A percentile compares a stretch with the other conserved stretches of the same genome.
Evolutionary conservation across 2,329 filamentous ascomycete species (phyloP).

Genomic region (Fusarium oxysporum): DNA sequence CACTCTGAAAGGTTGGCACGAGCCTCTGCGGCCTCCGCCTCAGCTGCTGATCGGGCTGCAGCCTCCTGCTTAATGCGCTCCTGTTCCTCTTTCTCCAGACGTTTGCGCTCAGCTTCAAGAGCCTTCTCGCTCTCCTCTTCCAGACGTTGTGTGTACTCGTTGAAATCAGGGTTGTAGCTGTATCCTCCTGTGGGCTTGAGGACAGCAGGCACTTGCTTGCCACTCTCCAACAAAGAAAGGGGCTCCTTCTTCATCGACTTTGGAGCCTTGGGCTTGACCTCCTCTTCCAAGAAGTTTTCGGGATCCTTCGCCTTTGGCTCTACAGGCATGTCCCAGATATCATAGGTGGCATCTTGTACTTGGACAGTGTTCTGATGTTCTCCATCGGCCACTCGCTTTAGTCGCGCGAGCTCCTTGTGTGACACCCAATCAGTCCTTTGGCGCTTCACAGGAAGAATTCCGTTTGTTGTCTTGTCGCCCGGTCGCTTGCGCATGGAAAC

Average conservation of each 20-base stretch:
- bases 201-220: conserved; percentile 83
- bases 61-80: conserved; percentile 76
- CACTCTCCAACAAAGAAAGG: conserved; percentile 83
- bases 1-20: conserved; percentile 74
- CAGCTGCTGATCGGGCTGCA: conserved; percentile 75
- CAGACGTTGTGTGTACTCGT: conserved; percentile 84
- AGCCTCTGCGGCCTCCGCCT: conserved; percentile 79
- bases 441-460: conserved; percentile 79
- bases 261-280: conserved; percentile 76
- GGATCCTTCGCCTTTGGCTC: conserved; percentile 53
- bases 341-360: conserved; percentile 74
- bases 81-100: conserved; percentile 73
- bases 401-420: conserved; percentile 82
- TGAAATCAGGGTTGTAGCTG: conserved; percentile 92
- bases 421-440: conserved; percentile 83
- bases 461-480: conserved; percentile 76
- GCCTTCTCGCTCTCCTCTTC: conserved; percentile 81
- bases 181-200: conserved; percentile 82
- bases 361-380: conserved; percentile 67
- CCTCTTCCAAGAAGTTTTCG: conserved; percentile 72
- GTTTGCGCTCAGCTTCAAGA: conserved; percentile 80
- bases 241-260: conserved; percentile 80
- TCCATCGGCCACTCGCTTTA: conserved; percentile 84
- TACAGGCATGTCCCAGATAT: conserved; percentile 76
- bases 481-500: conserved; percentile 83